These are phyloP conservation scores for Hypoxylon rubiginosum DNA, from an alignment of 2,329 filamentous ascomycete genomes.

Conservation along the genomic window DNA sequence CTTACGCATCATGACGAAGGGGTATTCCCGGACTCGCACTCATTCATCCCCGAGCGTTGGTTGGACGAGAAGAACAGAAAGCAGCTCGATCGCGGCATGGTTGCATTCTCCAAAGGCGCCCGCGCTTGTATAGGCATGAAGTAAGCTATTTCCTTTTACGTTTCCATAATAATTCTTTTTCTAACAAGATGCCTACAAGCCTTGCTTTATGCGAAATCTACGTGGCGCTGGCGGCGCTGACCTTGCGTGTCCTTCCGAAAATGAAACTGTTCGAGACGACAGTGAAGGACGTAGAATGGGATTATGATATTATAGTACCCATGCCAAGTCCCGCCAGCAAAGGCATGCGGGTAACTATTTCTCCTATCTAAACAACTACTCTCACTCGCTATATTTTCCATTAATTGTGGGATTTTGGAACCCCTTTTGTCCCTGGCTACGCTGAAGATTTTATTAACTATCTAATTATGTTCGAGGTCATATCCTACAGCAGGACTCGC, in stretches of 20 bases:
- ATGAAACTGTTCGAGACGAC: conserved; percentile 49
- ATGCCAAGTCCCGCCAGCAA: conserved; percentile 32
- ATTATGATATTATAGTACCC: conserved; percentile 48
- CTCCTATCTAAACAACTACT: conserved; percentile 37
- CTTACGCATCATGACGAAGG: conserved; percentile 57
- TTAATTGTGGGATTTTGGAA: neutral
- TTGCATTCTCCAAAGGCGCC: conserved; percentile 59
- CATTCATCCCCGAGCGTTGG: conserved; percentile 59
- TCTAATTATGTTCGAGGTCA: no score
- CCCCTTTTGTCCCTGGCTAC: neutral
- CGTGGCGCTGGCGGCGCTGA: conserved; percentile 45
- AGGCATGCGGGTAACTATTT: conserved; percentile 33
- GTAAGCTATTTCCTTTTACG: conserved; percentile 39
- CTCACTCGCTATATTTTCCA: neutral
- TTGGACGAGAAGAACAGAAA: conserved; percentile 52
- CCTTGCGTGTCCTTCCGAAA: conserved; percentile 47
- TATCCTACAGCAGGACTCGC: no score
- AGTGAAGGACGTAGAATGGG: conserved; percentile 48
- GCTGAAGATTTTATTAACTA: no score
- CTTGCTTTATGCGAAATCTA: conserved; percentile 48
- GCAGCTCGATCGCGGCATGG: conserved; percentile 54
- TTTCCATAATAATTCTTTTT: neutral
- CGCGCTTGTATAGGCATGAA: conserved; percentile 59
- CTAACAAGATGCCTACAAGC: conserved; percentile 11
- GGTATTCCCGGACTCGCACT: conserved; percentile 55